Conservation (phyloP, 495 filamentous ascomycete genomes). For the Podospora tetraspora region DNA sequence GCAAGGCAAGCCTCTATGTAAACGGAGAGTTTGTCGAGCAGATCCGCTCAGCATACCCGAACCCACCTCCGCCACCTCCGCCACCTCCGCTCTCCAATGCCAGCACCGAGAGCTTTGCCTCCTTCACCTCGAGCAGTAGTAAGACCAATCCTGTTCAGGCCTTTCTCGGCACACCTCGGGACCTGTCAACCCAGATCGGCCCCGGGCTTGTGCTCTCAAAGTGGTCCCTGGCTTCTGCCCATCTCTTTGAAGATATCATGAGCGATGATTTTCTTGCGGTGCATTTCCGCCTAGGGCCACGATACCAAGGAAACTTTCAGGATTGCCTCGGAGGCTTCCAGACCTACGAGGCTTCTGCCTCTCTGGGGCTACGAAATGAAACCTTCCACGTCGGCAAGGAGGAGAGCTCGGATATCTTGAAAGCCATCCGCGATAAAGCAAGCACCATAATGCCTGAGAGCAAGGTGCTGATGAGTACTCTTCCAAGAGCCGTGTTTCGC, state of each 20-base stretch:
- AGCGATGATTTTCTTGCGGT: constrained; percentile 92
- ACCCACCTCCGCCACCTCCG: constrained; percentile 61
- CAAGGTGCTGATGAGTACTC: constrained; percentile 79
- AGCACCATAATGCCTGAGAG: constrained; percentile 73
- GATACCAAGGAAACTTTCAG: constrained; percentile 93
- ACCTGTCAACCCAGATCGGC: constrained; percentile 77
- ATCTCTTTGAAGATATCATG: constrained; percentile 79
- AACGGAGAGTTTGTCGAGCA: constrained; percentile 93
- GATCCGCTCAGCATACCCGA: constrained; percentile 81
- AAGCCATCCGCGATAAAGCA: constrained; percentile 77
- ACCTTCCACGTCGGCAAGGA: constrained; percentile 85
- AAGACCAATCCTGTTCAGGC: constrained; percentile 71
- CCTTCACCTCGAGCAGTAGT: constrained; percentile 49
- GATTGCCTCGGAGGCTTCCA: constrained; percentile 94
- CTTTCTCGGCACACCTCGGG: constrained; percentile 88
- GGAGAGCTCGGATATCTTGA: constrained; percentile 85
- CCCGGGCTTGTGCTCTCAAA: constrained; percentile 66
- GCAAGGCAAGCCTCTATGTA: constrained; percentile 83
- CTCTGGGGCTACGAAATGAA: constrained; percentile 85
- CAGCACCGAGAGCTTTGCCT: constrained; percentile 56
- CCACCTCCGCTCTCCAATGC: constrained; percentile 55
- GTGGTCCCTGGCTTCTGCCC: constrained; percentile 85
- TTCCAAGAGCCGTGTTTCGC: constrained; percentile 70
- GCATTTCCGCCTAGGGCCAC: constrained; percentile 78
- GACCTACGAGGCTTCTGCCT: constrained; percentile 92